Base-by-base conservation (phyloP, 164 flowering plant species). In the Vitis cinerea region DNA sequence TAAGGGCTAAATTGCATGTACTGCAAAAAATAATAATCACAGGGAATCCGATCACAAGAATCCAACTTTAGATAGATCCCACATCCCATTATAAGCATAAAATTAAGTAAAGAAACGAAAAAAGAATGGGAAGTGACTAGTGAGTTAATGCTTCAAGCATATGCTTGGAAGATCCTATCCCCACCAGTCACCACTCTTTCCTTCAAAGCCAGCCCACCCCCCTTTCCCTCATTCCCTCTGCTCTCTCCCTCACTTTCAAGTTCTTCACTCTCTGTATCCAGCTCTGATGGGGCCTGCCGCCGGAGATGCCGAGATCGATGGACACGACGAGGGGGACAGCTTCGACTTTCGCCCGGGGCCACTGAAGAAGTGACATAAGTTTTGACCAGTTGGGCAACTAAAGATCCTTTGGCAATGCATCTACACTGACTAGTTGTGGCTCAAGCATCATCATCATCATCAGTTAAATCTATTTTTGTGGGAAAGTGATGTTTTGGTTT, bases 81-180 rank as follows among this genome's bases (percentile, higher is more conserved):
- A 62, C 59, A 13, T 66, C 48, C 66, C 30, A 59, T 59, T 47
- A 60, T 61, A 61, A 53, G 48, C 37, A 50, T 30, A 61, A 72
- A 59, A 64, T 44, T 17, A 53, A 13, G 16, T n/a, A 72, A 31
- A 64, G 54, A 71, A 47, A 48, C 56, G 59, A 56, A 16, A 37
- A 65, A 65, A 29, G 4, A 50, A 66, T 37, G 69, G 67, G 65
- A 6, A 37, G 44, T 23, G 27, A 23, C 57, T 63, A 74, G 10
- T 44, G 61, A 72, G 72, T 71, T 75, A 75, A 72, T 79, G 77
- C 66, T 72, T 56, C 17, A 69, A 69, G 76, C 65, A 75, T 72
- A 75, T 75, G 78, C 81, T 72, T 50, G 50, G 76, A 79, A 79
- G 76, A 79, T 79, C 65, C 81, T 69, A n/a, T 71, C 44, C 13